A percentile compares a stretch with the other conserved stretches of the same genome.
Conservation (phyloP, 345 rosid species). For the Nasturtium officinale region DNA sequence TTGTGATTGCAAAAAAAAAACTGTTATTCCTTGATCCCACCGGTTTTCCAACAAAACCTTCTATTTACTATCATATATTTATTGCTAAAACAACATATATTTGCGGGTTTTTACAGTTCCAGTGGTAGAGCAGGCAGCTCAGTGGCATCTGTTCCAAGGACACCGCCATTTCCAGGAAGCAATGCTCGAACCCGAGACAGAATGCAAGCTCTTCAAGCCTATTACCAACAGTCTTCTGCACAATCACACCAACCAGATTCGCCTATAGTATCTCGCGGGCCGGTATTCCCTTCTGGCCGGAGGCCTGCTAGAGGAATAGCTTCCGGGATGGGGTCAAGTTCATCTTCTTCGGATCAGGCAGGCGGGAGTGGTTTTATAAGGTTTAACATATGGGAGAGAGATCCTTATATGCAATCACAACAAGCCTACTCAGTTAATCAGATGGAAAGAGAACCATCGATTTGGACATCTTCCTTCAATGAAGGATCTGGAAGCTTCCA, state of each 20-base stretch:
- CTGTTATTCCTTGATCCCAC: background rate
- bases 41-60: background rate
- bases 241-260: slow-evolving; percentile 55
- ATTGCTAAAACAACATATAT: background rate
- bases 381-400: slow-evolving; percentile 77
- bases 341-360: slow-evolving; percentile 71
- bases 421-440: slow-evolving; percentile 58
- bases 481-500: slow-evolving; percentile 61
- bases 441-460: slow-evolving; percentile 58
- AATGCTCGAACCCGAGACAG: slow-evolving; percentile 83
- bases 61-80: background rate
- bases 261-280: slow-evolving; percentile 57
- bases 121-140: slow-evolving; percentile 78
- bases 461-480: slow-evolving; percentile 59
- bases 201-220: slow-evolving; percentile 92
- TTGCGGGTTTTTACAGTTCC: slow-evolving; percentile 44
- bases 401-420: slow-evolving; percentile 48
- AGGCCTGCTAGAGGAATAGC: slow-evolving; percentile 62
- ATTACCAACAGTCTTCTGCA: slow-evolving; percentile 68
- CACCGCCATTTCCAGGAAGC: slow-evolving; percentile 88
- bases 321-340: slow-evolving; percentile 56
- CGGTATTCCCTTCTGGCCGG: slow-evolving; percentile 52
- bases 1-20: background rate
- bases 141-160: slow-evolving; percentile 57
- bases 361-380: slow-evolving; percentile 68